phyloP scores from a whole-genome alignment of 768 basidiomycete species.

The Pleurotus giganteus region DNA sequence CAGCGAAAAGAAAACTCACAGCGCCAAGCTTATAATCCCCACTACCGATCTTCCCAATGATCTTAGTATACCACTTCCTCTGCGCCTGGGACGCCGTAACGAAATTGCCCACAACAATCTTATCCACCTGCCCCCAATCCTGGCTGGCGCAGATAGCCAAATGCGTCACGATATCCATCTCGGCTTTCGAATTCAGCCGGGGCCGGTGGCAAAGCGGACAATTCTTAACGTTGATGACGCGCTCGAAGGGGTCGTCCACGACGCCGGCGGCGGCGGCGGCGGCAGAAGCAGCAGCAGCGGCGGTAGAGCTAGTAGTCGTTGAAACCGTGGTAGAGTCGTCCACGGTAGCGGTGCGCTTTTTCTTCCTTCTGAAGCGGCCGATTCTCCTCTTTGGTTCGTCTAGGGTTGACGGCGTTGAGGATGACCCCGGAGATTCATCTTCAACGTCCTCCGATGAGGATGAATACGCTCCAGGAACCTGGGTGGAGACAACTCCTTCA shows the following conservation, averaged over 20 bases:
- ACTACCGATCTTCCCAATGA: conserved; percentile 80
- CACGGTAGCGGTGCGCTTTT: conserved; percentile 10
- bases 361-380: conserved; percentile 20
- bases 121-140: conserved; percentile 88
- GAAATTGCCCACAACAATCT: conserved; percentile 91
- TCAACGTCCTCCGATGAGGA: conserved; percentile 39
- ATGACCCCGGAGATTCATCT: conserved; percentile 31
- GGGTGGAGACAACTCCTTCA: conserved; percentile 23
- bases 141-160: conserved; percentile 93
- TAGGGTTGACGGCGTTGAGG: conserved; percentile 8
- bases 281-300: background rate
- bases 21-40: conserved; percentile 92
- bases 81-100: conserved; percentile 95
- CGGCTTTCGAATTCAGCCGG: conserved; percentile 79
- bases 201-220: conserved; percentile 94
- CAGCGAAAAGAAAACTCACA: conserved; percentile 40
- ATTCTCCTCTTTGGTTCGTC: conserved; percentile 14
- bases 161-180: conserved; percentile 95
- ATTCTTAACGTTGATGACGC: conserved; percentile 92
- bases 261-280: background rate
- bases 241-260: conserved; percentile 53
- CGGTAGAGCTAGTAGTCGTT: too few relatives aligned
- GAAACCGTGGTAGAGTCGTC: background rate
- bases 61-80: conserved; percentile 94
- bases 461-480: conserved; percentile 29